These are phyloP conservation scores for Omphalea diandra DNA, from an alignment of 441 rosid species.

Conservation along the genomic window DNA sequence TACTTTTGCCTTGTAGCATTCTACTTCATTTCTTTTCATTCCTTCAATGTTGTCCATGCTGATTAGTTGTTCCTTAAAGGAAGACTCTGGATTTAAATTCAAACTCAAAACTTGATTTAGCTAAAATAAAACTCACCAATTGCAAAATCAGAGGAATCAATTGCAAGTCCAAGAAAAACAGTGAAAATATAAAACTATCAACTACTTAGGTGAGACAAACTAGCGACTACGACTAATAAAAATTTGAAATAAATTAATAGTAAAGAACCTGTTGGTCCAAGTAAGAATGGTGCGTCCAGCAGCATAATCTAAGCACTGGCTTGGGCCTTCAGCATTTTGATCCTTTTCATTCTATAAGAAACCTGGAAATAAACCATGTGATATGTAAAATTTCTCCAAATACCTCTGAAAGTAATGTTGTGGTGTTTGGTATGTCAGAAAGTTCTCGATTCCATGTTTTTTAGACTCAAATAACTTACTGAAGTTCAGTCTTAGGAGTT, in stretches of 20 bases:
- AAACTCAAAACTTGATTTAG: neutral
- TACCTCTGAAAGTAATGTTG: neutral
- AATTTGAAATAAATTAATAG: too few relatives aligned
- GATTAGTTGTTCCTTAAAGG: neutral
- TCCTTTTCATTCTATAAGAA: neutral
- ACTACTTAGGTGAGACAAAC: neutral
- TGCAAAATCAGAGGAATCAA: neutral
- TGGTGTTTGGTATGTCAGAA: neutral
- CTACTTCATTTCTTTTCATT: neutral
- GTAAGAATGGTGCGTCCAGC: neutral
- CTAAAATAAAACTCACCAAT: neutral
- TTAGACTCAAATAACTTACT: neutral
- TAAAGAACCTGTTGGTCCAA: neutral
- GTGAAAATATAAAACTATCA: neutral
- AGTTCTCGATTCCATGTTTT: neutral
- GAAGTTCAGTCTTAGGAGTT: neutral
- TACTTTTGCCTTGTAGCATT: too few relatives aligned
- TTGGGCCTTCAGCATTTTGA: neutral
- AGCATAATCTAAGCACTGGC: neutral
- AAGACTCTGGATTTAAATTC: neutral
- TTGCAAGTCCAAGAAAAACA: neutral
- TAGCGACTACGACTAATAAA: neutral
- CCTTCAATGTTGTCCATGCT: neutral
- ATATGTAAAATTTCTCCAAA: neutral
- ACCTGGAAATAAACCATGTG: neutral